These are phyloP conservation scores for Coemansia nantahalensis DNA, from an alignment of 192 early-diverging fungal genomes.

Conservation along the genomic window DNA sequence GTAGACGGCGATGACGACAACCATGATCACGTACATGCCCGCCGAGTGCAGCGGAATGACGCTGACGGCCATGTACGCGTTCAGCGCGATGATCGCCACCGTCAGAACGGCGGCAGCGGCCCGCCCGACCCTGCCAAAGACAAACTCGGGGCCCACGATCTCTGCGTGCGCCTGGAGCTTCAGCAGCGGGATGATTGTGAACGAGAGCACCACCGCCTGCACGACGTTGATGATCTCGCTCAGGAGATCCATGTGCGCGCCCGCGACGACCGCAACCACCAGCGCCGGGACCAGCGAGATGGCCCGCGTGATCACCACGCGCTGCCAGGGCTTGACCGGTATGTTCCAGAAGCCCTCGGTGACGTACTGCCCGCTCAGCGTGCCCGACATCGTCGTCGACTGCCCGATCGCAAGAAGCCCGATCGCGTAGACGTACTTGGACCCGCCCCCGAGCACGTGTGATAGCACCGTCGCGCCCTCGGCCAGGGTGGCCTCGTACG, in stretches of 20 bases:
- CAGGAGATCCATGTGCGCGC: slow-evolving; percentile 61
- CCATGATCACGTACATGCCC: slow-evolving; percentile 39
- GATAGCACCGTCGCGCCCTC: slow-evolving; percentile 57
- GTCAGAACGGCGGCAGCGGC: slow-evolving; percentile 19
- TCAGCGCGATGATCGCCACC: slow-evolving; percentile 37
- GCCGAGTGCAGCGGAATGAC: slow-evolving; percentile 44
- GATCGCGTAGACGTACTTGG: slow-evolving; percentile 73
- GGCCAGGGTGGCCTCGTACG: slow-evolving; percentile 40
- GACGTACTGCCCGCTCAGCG: slow-evolving; percentile 86
- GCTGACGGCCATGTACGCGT: slow-evolving; percentile 48
- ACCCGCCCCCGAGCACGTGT: slow-evolving; percentile 62
- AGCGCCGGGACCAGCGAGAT: slow-evolving; percentile 66
- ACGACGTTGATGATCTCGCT: slow-evolving; percentile 72
- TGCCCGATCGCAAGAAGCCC: slow-evolving; percentile 84
- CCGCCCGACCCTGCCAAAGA: slow-evolving; percentile 23
- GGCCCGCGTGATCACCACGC: slow-evolving; percentile 60
- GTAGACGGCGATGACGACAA: slow-evolving; percentile 26
- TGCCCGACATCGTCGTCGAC: slow-evolving; percentile 86
- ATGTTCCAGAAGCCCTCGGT: slow-evolving; percentile 84
- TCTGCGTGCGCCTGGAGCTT: slow-evolving; percentile 57
- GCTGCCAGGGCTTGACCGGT: slow-evolving; percentile 67
- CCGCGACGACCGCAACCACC: slow-evolving; percentile 59
- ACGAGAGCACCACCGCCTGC: slow-evolving; percentile 66
- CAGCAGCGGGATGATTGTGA: slow-evolving; percentile 64
- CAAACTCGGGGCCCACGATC: slow-evolving; percentile 56